Conservation (phyloP, 768 basidiomycete species). For the Daedaleopsis nitida region DNA sequence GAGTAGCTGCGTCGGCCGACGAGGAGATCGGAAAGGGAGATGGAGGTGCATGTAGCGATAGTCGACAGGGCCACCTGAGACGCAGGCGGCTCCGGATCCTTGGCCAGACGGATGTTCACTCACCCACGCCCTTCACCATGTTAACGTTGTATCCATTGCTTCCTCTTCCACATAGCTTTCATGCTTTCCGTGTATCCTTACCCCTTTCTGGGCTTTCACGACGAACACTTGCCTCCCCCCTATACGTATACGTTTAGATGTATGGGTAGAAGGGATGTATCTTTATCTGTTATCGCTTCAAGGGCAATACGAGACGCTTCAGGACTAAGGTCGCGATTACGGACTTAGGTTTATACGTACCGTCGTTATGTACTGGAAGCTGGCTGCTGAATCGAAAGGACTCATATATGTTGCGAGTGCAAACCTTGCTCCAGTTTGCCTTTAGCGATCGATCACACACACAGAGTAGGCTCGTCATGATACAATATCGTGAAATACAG, state of each 20-base stretch:
- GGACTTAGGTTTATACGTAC: too few species aligned
- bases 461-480: background rate
- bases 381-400: too few species aligned
- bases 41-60: conserved; percentile 14
- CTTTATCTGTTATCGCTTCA: background rate
- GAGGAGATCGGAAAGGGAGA: background rate
- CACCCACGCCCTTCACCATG: background rate
- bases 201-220: background rate
- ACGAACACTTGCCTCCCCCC: background rate
- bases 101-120: conserved; percentile 6
- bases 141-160: conserved; percentile 1
- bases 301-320: background rate
- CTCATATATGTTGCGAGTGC: too few species aligned
- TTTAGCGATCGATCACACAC: background rate
- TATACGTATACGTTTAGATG: background rate
- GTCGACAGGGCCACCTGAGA: conserved; percentile 13
- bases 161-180: background rate
- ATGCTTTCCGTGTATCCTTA: background rate
- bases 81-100: conserved; percentile 15
- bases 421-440: too few species aligned
- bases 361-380: too few species aligned
- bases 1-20: background rate
- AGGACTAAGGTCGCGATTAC: background rate
- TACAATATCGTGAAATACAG: background rate
- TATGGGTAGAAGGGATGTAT: background rate